Conservation (phyloP, 2,329 filamentous ascomycete species). For the Botrytis pseudocinerea region DNA sequence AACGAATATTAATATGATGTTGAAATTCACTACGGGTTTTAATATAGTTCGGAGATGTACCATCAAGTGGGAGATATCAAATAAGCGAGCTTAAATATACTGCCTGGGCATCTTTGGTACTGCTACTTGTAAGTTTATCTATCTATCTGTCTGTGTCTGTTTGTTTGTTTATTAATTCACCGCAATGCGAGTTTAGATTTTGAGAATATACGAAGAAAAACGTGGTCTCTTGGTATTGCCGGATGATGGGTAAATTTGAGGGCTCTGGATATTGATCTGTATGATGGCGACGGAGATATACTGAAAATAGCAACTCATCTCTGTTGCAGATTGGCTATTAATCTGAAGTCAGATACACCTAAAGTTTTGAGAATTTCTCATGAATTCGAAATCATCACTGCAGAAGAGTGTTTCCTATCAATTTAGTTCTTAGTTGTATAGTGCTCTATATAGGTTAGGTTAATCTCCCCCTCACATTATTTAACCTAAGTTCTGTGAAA, state of each 20-base stretch:
- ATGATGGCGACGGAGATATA: not conserved
- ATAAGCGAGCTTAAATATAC: not conserved
- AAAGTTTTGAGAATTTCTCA: not conserved
- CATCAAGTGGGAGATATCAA: too few relatives aligned
- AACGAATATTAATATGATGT: not conserved
- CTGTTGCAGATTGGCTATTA: too few relatives aligned
- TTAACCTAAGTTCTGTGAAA: not conserved
- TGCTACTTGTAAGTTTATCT: not conserved
- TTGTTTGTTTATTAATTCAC: not conserved
- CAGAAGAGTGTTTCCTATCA: not conserved
- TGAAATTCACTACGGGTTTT: not conserved
- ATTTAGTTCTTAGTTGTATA: not conserved
- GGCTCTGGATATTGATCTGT: not conserved
- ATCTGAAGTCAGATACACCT: fast-evolving
- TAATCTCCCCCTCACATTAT: not conserved
- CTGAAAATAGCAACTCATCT: too few relatives aligned
- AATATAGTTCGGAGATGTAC: too few relatives aligned
- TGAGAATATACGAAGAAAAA: not conserved
- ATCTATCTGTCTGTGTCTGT: not conserved
- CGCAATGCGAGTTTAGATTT: not conserved
- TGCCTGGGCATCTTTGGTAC: not conserved
- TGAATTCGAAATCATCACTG: not conserved
- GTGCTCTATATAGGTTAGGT: not conserved
- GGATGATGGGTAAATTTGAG: not conserved
- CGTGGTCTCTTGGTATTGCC: fast-evolving